A percentile compares a stretch with the other conserved stretches of the same genome.
phyloP scores from a whole-genome alignment of 495 filamentous ascomycete species.

The Baudoinia panamericana region DNA sequence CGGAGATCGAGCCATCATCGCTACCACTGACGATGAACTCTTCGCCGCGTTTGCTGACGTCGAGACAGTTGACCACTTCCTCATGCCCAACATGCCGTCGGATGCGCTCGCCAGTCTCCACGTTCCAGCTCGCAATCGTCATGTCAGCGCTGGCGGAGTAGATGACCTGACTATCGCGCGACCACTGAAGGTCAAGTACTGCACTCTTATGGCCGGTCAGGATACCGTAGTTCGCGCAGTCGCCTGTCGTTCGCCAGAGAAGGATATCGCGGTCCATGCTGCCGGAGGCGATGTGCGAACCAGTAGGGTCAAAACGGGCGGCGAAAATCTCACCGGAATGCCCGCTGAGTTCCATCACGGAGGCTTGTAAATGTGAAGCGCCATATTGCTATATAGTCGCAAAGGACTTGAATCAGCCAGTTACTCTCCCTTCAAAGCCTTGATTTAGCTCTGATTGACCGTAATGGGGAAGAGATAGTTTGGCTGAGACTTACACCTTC shows the following conservation, averaged over 20 bases:
- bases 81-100: constrained; percentile 86
- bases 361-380: constrained; percentile 77
- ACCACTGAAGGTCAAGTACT: constrained; percentile 89
- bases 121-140: constrained; percentile 87
- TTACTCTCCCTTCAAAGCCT: constrained; percentile 1
- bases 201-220: constrained; percentile 82
- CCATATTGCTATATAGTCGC: constrained; percentile 36
- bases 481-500: constrained; percentile 56
- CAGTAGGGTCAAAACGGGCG: constrained; percentile 78
- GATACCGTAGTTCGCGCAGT: constrained; percentile 85
- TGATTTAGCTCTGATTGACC: constrained; percentile 20
- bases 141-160: constrained; percentile 91
- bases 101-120: constrained; percentile 76
- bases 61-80: constrained; percentile 81
- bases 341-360: constrained; percentile 78
- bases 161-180: constrained; percentile 76
- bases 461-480: neutral
- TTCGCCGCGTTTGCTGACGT: constrained; percentile 75
- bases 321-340: constrained; percentile 76
- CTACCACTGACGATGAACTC: constrained; percentile 78
- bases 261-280: constrained; percentile 89
- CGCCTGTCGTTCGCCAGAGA: constrained; percentile 81
- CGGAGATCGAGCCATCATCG: constrained; percentile 83
- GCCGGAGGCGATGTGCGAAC: constrained; percentile 81
- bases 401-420: constrained; percentile 24